Evolutionary conservation across 345 rosid species (phyloP).

Genomic region (Conringia planisiliqua): DNA sequence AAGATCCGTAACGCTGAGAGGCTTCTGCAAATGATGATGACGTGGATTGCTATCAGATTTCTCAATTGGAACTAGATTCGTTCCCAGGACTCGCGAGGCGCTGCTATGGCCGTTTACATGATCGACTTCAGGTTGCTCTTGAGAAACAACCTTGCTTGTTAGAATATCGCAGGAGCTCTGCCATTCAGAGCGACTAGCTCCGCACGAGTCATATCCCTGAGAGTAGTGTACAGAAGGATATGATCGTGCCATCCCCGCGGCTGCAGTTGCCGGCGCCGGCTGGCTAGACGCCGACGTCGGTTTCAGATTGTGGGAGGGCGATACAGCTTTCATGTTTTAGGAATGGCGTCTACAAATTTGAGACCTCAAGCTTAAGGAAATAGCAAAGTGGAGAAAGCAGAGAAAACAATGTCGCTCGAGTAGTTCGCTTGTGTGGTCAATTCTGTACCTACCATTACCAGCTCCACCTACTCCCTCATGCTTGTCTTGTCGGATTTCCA

Average conservation of each 20-base stretch:
- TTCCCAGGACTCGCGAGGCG: slow-evolving; percentile 32
- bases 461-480: too few species aligned
- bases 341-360: neutral
- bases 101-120: slow-evolving; percentile 48
- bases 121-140: slow-evolving; percentile 33
- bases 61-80: slow-evolving; percentile 48
- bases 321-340: neutral
- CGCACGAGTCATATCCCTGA: slow-evolving; percentile 43
- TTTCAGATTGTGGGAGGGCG: slow-evolving; percentile 5
- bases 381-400: neutral
- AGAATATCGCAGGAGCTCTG: slow-evolving; percentile 81
- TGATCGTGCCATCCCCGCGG: neutral
- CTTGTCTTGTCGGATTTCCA: too few species aligned
- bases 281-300: neutral
- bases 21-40: slow-evolving; percentile 30
- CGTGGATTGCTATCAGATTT: slow-evolving; percentile 1
- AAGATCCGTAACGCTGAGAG: slow-evolving; percentile 62
- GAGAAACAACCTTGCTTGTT: slow-evolving; percentile 54
- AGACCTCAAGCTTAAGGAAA: neutral
- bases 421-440: neutral
- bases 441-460: neutral
- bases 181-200: slow-evolving; percentile 51
- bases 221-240: slow-evolving; percentile 22
- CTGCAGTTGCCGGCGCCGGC: neutral
- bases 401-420: neutral